These are phyloP conservation scores for Solanum pimpinellifolium DNA, from an alignment of 257 asterid species.

Conservation along the genomic window DNA sequence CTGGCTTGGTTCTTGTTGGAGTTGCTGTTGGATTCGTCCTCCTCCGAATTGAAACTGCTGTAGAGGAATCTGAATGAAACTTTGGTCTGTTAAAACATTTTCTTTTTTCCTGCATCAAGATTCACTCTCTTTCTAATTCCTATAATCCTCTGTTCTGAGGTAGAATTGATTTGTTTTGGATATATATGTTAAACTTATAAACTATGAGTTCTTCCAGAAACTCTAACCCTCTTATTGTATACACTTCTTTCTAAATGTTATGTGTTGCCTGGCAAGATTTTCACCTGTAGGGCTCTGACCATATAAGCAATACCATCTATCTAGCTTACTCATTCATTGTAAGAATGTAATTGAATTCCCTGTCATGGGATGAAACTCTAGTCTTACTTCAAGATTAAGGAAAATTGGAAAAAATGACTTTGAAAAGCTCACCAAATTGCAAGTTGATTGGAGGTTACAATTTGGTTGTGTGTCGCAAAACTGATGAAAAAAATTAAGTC, in stretches of 20 bases:
- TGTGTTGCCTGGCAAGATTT: background rate
- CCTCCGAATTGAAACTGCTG: conserved; percentile 60
- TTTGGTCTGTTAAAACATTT: background rate
- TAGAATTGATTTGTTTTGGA: conserved; percentile 24
- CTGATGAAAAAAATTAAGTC: background rate
- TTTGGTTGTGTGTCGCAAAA: background rate
- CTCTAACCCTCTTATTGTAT: background rate
- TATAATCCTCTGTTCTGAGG: conserved; percentile 15
- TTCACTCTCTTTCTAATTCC: background rate
- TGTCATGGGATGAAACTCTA: background rate
- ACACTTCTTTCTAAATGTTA: background rate
- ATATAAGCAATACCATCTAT: background rate
- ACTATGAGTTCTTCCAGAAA: background rate
- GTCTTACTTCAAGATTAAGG: background rate
- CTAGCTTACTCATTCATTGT: background rate
- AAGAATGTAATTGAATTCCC: background rate
- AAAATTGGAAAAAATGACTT: background rate
- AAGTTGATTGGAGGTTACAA: background rate
- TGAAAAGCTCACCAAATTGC: background rate
- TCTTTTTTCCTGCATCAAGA: conserved; percentile 14
- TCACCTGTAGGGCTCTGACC: background rate
- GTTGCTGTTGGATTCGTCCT: conserved; percentile 87
- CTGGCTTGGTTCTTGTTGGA: conserved; percentile 57
- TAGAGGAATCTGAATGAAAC: conserved; percentile 59
- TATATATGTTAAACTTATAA: conserved; percentile 3